A percentile compares a stretch with the other conserved stretches of the same genome.
phyloP scores from a whole-genome alignment of 192 early-diverging fungal genomes.

The Helicostylum pulchrum region DNA sequence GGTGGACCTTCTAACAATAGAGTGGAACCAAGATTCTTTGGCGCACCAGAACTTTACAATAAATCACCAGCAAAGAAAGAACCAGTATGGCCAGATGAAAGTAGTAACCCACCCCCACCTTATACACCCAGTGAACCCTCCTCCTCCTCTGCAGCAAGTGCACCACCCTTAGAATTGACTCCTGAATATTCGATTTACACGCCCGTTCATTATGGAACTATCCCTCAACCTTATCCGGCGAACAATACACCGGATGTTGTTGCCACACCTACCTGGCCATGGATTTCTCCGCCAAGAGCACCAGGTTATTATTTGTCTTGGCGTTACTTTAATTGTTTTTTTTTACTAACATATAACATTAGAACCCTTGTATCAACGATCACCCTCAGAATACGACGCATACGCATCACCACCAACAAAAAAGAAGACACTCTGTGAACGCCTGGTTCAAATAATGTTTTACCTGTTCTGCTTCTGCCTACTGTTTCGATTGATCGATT shows the following conservation, averaged over 20 bases:
- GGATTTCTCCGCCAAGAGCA: neutral
- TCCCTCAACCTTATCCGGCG: neutral
- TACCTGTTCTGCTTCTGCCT: neutral
- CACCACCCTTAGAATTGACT: slow-evolving; percentile 5
- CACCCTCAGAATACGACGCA: neutral
- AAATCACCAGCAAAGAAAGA: neutral
- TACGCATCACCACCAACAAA: neutral
- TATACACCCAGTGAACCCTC: neutral
- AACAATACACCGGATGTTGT: too few relatives aligned
- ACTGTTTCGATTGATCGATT: neutral
- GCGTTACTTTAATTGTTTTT: too few relatives aligned
- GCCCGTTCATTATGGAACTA: neutral
- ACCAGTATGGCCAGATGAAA: too few relatives aligned
- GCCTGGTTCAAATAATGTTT: neutral
- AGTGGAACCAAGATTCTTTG: neutral
- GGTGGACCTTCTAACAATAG: neutral
- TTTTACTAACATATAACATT: too few relatives aligned
- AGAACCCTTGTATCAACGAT: neutral
- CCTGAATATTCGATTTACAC: neutral
- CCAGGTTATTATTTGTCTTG: neutral
- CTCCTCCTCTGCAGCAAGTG: neutral
- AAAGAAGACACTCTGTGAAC: neutral
- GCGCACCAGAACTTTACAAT: neutral
- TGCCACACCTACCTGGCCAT: neutral
- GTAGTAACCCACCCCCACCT: slow-evolving; percentile 1